A percentile compares a stretch with the other conserved stretches of the same genome.
Conservation (phyloP, 306 rosid species). For the Canavalia gladiata region DNA sequence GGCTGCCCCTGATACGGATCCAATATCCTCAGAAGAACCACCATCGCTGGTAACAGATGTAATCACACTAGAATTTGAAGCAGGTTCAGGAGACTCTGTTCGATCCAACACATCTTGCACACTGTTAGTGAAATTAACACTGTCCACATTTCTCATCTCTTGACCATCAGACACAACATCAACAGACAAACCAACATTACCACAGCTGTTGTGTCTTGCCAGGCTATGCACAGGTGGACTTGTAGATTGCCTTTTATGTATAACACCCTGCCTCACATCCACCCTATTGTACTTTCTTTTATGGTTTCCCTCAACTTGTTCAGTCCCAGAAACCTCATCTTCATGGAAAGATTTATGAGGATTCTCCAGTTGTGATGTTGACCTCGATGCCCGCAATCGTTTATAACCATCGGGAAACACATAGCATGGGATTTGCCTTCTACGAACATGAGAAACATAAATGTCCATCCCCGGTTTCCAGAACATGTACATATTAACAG, state of each 20-base stretch:
- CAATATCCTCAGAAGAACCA: conserved; percentile 69
- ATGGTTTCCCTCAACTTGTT: conserved; percentile 44
- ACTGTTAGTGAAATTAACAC: conserved; percentile 37
- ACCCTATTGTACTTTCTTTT: conserved; percentile 57
- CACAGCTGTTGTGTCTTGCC: conserved; percentile 24
- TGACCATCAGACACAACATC: conserved; percentile 44
- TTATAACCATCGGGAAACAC: conserved; percentile 60
- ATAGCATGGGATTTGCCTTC: conserved; percentile 60
- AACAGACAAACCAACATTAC: conserved; percentile 24
- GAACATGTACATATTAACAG: conserved; percentile 58
- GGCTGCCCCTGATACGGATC: conserved; percentile 49
- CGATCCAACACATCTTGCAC: conserved; percentile 54
- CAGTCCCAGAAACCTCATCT: conserved; percentile 40
- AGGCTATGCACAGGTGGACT: conserved; percentile 51
- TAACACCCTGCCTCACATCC: conserved; percentile 43
- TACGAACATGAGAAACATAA: conserved; percentile 63
- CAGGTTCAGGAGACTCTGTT: conserved; percentile 54
- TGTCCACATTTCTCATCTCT: conserved; percentile 46
- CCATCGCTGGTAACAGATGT: conserved; percentile 66
- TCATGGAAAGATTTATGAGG: conserved; percentile 35
- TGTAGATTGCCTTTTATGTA: conserved; percentile 47
- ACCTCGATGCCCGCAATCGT: conserved; percentile 52
- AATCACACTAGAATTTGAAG: conserved; percentile 69
- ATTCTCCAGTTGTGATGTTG: conserved; percentile 36
- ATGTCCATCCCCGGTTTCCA: conserved; percentile 73